Base-by-base conservation (phyloP, 352 stramenopile genomes). In the Globisporangium yorkense region DNA sequence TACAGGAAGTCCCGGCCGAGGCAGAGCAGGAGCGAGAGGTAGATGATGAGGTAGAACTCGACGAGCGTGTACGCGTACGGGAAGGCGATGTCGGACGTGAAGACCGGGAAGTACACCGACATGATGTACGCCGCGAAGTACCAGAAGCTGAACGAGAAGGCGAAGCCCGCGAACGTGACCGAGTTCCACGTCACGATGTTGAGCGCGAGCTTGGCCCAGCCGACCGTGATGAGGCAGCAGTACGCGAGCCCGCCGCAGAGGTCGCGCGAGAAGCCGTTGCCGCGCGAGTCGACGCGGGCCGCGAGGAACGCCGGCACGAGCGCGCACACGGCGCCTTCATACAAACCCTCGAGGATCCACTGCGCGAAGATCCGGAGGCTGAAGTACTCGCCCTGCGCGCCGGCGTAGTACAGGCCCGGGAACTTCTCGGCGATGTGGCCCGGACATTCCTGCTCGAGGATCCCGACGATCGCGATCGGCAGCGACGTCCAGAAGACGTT, bases 401-500 rank as follows among this genome's bases (percentile, higher is more conserved):
- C 85, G 31, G 71, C 79, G 53, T 87, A 80, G 62, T 96, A 97
- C 15, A 97, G 67, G 0, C 82, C 78, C 0, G 88, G 86, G 53
- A 93, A 94, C 33, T 74, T 67, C 35, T 94, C 77, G 0, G 87
- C 84, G 16, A 92, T 85, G 20, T 63, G 55, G 1, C 68, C 77
- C 0, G 84, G 76, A 13, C 90, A 84, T 53, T 96, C 85, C 54
- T 96, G 86, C 60, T 97, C 88, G 6, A 87, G 65, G 12, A 94
- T 76, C 1, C 80, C 84, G 46, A 96, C 72, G 18, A 94, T 70
- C 31, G 43, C 66, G 59, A 99, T 98, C 15, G 97, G 96, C 49
- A 98, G 59, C 41, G 86, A 95, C 0, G 91, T 98, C 70, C 87
- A 97, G 46, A 98, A 94, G 66, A 99, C 94, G 70, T 98, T 99